These are phyloP conservation scores for Mucor plumbeus DNA, from an alignment of 371 early-diverging fungal genomes.

Conservation along the genomic window DNA sequence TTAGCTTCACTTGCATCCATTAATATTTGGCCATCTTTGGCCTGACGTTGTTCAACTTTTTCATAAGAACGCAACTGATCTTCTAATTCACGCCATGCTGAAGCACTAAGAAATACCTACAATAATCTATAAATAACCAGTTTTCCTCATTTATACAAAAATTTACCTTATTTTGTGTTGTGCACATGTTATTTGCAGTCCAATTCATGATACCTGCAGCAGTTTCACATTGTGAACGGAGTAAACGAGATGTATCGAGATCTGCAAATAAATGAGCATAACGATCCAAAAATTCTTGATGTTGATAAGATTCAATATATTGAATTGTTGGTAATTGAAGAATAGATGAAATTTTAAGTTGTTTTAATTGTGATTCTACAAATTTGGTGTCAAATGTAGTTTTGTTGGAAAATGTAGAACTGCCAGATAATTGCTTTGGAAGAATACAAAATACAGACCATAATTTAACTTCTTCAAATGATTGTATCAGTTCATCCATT, in stretches of 20 bases:
- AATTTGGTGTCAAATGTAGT: conserved; percentile 60
- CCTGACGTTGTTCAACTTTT: conserved; percentile 53
- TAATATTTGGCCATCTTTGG: conserved; percentile 19
- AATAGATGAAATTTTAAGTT: conserved; percentile 57
- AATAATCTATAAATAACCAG: conserved; percentile 7
- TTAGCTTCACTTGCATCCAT: neutral
- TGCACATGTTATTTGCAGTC: conserved; percentile 65
- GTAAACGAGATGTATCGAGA: conserved; percentile 46
- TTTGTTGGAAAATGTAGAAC: conserved; percentile 12
- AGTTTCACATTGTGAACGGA: conserved; percentile 62
- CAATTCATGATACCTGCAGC: conserved; percentile 69
- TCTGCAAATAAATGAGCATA: conserved; percentile 58
- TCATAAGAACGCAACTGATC: conserved; percentile 59
- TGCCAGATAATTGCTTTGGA: conserved; percentile 65
- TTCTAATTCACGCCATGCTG: conserved; percentile 75
- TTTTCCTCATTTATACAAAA: neutral
- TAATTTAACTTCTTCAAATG: conserved; percentile 80
- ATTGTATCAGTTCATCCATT: conserved; percentile 77
- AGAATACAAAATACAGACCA: conserved; percentile 88
- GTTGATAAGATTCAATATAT: conserved; percentile 65
- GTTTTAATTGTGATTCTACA: conserved; percentile 64
- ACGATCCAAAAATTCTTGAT: conserved; percentile 73
- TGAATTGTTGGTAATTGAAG: conserved; percentile 47
- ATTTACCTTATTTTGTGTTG: conserved; percentile 66
- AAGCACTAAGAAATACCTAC: conserved; percentile 75